These are phyloP conservation scores for Globisporangium orthogonon DNA, from an alignment of 352 stramenopile genomes.

Conservation along the genomic window DNA sequence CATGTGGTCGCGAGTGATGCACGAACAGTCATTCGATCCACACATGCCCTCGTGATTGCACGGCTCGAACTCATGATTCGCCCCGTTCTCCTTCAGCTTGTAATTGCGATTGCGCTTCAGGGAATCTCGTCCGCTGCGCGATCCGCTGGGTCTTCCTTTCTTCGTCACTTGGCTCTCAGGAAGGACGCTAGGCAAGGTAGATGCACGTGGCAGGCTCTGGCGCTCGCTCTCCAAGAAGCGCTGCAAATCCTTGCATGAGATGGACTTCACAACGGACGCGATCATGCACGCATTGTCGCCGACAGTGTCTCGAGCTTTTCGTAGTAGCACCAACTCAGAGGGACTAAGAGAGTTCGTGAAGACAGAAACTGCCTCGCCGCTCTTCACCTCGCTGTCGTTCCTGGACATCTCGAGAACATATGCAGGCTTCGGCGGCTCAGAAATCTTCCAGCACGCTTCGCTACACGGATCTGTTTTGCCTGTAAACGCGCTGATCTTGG, in stretches of 20 bases:
- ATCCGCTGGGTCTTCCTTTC: background rate
- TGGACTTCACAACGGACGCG: conserved; percentile 43
- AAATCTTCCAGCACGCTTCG: conserved; percentile 32
- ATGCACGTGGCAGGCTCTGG: conserved; percentile 5
- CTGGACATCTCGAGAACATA: background rate
- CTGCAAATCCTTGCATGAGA: conserved; percentile 50
- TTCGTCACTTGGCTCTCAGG: background rate
- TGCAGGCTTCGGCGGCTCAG: background rate
- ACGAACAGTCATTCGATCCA: conserved; percentile 44
- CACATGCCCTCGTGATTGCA: conserved; percentile 74
- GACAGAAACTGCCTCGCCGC: background rate
- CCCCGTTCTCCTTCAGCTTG: conserved; percentile 45
- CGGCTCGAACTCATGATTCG: conserved; percentile 72
- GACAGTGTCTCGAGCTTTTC: conserved; percentile 46
- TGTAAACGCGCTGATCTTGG: conserved; percentile 37
- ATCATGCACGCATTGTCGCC: conserved; percentile 69
- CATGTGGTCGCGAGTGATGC: conserved; percentile 69
- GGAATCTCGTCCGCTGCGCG: background rate
- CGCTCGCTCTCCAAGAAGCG: conserved; percentile 41
- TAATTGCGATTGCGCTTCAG: conserved; percentile 30
- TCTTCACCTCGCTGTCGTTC: background rate
- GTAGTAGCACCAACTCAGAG: conserved; percentile 45
- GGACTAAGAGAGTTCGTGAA: conserved; percentile 14
- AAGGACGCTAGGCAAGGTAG: background rate
- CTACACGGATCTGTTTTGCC: conserved; percentile 25